phyloP scores from a whole-genome alignment of 2,329 filamentous ascomycete genomes.

The Juglanconis juglandina region DNA sequence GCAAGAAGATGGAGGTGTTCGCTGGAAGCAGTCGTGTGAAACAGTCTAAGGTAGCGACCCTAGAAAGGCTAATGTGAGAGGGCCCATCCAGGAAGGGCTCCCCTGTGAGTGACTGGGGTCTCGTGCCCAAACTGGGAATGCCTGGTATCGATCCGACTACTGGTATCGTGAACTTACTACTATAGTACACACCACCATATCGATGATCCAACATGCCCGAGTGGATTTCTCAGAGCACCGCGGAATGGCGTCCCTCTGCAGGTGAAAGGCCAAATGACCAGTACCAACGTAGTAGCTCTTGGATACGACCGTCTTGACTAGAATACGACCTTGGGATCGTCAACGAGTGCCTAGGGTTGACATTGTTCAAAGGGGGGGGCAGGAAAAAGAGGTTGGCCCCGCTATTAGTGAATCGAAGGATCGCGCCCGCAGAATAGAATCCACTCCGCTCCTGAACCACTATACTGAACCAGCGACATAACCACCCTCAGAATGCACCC shows the following conservation, averaged over 20 bases:
- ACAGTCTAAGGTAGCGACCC: neutral
- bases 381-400: neutral
- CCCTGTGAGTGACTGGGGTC: neutral
- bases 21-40: slow-evolving; percentile 2
- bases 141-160: neutral
- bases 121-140: slow-evolving; percentile 3
- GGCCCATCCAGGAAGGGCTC: neutral
- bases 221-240: too few relatives aligned
- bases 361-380: neutral
- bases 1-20: neutral
- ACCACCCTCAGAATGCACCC: too few relatives aligned
- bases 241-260: neutral
- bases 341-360: neutral
- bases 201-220: too few relatives aligned
- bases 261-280: neutral
- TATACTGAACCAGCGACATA: too few relatives aligned
- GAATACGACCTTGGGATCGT: neutral
- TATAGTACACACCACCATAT: too few relatives aligned
- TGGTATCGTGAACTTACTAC: too few relatives aligned
- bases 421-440: neutral
- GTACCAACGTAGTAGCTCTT: neutral
- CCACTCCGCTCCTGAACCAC: neutral
- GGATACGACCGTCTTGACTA: neutral
- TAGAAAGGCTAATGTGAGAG: neutral
- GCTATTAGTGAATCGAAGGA: neutral